phyloP scores from a whole-genome alignment of 2,329 filamentous ascomycete species.

The Nemania sp. region DNA sequence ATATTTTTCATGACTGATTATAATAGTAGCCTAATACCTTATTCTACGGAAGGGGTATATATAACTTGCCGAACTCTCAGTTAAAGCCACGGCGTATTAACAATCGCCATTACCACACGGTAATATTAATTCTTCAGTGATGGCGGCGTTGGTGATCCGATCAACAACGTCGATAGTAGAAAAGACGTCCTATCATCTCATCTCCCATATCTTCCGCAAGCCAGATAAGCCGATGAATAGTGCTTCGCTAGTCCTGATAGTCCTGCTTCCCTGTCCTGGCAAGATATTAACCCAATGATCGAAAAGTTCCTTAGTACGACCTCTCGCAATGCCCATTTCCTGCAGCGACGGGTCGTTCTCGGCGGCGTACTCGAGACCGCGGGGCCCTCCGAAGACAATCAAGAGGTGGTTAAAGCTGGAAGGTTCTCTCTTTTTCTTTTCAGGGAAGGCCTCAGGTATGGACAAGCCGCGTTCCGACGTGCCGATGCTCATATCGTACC shows the following conservation, averaged over 20 bases:
- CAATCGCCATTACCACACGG: background rate
- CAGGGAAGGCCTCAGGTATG: constrained; percentile 60
- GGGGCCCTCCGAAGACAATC: constrained; percentile 83
- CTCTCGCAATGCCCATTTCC: constrained; percentile 72
- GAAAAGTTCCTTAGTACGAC: constrained; percentile 77
- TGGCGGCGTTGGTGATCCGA: background rate
- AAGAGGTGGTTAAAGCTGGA: constrained; percentile 76
- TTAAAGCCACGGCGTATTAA: background rate
- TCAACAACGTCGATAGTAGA: background rate
- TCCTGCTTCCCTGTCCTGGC: constrained; percentile 83
- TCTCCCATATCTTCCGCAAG: constrained; percentile 68
- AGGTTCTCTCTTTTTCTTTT: constrained; percentile 52
- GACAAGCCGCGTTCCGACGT: constrained; percentile 81
- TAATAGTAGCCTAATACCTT: background rate
- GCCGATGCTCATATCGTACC: constrained; percentile 85
- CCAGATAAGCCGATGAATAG: constrained; percentile 80
- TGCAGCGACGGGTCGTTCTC: constrained; percentile 68
- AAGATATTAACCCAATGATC: constrained; percentile 87
- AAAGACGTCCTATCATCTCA: constrained; percentile 40
- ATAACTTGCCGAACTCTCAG: background rate
- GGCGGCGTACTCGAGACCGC: constrained; percentile 81
- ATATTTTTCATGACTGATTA: background rate
- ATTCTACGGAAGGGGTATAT: background rate
- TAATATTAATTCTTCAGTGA: background rate
- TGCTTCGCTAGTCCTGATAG: constrained; percentile 86